Evolutionary conservation across 108 stramenopile species (phyloP), one percentile per base, ranked within the genome.

Genomic region (Conticribra guillardii): DNA sequence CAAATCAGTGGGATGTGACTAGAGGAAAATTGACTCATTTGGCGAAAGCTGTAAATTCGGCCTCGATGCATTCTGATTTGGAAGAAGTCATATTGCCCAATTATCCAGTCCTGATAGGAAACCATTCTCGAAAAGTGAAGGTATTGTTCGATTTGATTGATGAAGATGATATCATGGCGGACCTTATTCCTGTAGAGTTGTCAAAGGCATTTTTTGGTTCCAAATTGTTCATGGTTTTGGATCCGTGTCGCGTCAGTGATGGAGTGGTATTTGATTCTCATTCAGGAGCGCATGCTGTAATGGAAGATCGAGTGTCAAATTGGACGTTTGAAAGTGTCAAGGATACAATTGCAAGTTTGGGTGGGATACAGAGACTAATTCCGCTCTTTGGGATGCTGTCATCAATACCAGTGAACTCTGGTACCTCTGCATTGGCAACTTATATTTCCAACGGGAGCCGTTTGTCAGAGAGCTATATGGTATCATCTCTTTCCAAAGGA

Each of bases 161-260:
- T 2, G 76, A 73, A n/a, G 76, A 82, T 18, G 74, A 63, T 5
- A 24, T 30, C 46, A 44, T 76, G 46, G 31, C 45, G 1, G 32
- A 47, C 32, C 51, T 24, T 11, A 71, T 64, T 19, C 75, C 75
- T 28, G 1, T 32, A n/a, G 71, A 74, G 50, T 34, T 84, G 29
- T 68, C 72, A 24, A 73, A 27, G 21, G 18, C 73, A 46, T 54
- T 65, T 11, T 93, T 93, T 45, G 73, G 55, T 0, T 85, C 87
- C 2, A 86, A 88, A 46, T 57, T 93, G 1, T 86, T 85, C 57
- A 17, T 89, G 18, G 84, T 86, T 4, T 93, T 89, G 92, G 81
- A 93, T 73, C 92, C 92, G 21, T 49, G 54, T 18, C 81, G 89
- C 28, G 59, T 60, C 16, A 73, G 50, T 14, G 73, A 76, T 22